Evolutionary conservation across 805 yeast species (phyloP).

Genomic region (Wickerhamomyces bisporus): DNA sequence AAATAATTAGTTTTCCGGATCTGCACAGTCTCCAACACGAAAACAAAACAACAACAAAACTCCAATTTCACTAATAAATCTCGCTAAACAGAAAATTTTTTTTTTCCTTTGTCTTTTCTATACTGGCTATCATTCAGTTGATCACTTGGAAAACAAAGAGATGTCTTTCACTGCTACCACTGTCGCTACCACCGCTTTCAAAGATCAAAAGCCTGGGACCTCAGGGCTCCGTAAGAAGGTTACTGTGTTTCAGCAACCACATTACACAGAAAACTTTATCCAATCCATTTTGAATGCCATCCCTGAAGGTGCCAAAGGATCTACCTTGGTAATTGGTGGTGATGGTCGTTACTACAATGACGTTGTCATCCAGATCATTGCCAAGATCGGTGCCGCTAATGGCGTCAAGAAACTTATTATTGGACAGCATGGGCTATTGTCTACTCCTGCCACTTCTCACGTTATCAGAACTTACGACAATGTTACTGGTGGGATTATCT

Average conservation of each 20-base stretch:
- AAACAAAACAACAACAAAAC: too few relatives aligned
- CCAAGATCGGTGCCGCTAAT: conserved; percentile 83
- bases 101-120: too few relatives aligned
- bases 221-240: conserved; percentile 95
- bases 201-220: conserved; percentile 96
- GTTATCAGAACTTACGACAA: conserved; percentile 63
- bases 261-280: conserved; percentile 91
- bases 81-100: too few relatives aligned
- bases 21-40: too few relatives aligned
- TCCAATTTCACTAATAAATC: too few relatives aligned
- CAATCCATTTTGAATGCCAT: conserved; percentile 82
- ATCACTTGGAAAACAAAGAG: too few relatives aligned
- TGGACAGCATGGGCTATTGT: conserved; percentile 83
- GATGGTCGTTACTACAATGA: conserved; percentile 93
- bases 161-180: conserved; percentile 14
- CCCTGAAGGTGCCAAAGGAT: conserved; percentile 76
- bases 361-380: conserved; percentile 73
- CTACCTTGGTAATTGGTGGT: conserved; percentile 90
- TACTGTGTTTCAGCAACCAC: conserved; percentile 64
- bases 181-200: conserved; percentile 67
- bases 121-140: too few relatives aligned
- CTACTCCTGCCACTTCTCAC: conserved; percentile 97
- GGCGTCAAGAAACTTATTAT: conserved; percentile 81
- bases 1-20: too few relatives aligned
- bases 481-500: conserved; percentile 90